These are phyloP conservation scores for Zygosaccharomyces sapae DNA, from an alignment of 1,139 yeast genomes.

Conservation along the genomic window DNA sequence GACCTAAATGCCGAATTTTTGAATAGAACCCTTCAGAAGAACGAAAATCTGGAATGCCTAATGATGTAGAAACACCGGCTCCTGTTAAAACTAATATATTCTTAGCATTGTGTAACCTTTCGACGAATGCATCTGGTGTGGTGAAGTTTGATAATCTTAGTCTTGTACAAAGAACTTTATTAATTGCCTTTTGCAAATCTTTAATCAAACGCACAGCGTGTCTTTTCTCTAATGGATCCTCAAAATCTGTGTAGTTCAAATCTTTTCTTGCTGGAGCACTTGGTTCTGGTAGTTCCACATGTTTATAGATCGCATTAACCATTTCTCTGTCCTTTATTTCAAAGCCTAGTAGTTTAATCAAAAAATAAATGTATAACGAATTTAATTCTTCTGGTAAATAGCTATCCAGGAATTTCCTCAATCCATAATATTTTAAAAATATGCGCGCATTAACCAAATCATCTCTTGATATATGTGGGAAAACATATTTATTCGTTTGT, in stretches of 20 bases:
- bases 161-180: conserved; percentile 53
- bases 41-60: conserved; percentile 94
- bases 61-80: conserved; percentile 90
- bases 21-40: conserved; percentile 85
- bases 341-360: conserved; percentile 52
- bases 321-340: conserved; percentile 43
- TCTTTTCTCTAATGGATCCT: conserved; percentile 41
- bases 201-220: conserved; percentile 48
- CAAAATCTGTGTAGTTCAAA: conserved; percentile 28
- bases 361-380: conserved; percentile 47
- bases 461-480: conserved; percentile 40
- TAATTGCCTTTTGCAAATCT: conserved; percentile 56
- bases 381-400: conserved; percentile 60
- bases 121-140: conserved; percentile 58
- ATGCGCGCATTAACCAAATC: conserved; percentile 50
- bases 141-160: conserved; percentile 49
- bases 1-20: conserved; percentile 62
- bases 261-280: conserved; percentile 11
- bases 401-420: conserved; percentile 51
- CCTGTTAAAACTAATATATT: conserved; percentile 83
- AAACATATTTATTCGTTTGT: conserved; percentile 34
- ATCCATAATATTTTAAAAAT: conserved; percentile 59
- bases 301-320: conserved; percentile 38
- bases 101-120: conserved; percentile 49
- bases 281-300: conserved; percentile 28